Base-by-base conservation (phyloP, 2,329 filamentous ascomycete species). In the Cercospora citrullina region DNA sequence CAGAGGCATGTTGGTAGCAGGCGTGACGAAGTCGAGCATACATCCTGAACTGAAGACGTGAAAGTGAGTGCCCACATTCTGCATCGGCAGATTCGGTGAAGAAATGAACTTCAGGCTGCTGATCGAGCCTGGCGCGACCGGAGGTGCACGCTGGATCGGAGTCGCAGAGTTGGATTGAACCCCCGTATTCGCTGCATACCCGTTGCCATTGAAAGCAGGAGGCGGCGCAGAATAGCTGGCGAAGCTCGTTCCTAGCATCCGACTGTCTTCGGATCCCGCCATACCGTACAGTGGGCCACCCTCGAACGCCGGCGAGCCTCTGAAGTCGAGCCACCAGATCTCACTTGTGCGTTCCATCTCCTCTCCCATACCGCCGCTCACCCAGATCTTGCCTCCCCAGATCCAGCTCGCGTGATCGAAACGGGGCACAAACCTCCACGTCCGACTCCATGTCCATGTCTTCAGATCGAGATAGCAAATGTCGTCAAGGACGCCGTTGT, bases 331-430 rank as follows among this genome's bases (percentile, higher is more conserved):
- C 94, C 95, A 99, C 91, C 93, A 97, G 53, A 99, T 87, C 79
- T 99, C 95, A 68, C 93, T 94, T 69, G 91, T 93, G 75, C 96
- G 94, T 81, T 98, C 94, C 93, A 98, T 97, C 73, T 97, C 94
- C 74, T 95, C 92, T 70, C 93, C 95, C 60, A 99, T 85, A 2
- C 95, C 95, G 45, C 95, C 95, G 79, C 97, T 97, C 6, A 98
- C 93, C 94, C 94, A 99, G 36, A 99, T 90, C 53, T 93, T 89
- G 70, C 95, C 94, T 65, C 91, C 90, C 86, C 94, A 97, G 68
- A 99, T 90, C 85, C 94, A 97, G 63, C 92, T 93, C 16, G 93
- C 93, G 78, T 99, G 95, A 75, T 99, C 95, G 77, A 97, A 99
- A 45, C 95, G 89, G 60, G 92, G 90, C 28, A 97, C 94, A 77